Conservation (phyloP, 2,329 filamentous ascomycete genomes). For the Xylaria multiplex region DNA sequence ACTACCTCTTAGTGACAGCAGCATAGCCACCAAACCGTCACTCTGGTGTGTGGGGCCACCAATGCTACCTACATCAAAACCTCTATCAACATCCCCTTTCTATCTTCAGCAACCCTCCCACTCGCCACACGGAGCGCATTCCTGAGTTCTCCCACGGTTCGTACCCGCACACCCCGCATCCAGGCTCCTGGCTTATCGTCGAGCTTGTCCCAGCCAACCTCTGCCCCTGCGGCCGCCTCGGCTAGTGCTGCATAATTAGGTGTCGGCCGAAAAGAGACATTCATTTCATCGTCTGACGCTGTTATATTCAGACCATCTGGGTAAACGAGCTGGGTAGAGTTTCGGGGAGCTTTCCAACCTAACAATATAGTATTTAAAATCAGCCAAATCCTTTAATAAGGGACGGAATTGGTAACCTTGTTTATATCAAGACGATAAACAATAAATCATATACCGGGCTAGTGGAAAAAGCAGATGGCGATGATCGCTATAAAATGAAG, state of each 20-base stretch:
- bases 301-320: conserved; percentile 38
- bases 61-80: conserved; percentile 36
- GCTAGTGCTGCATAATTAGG: conserved; percentile 45
- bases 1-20: too few species aligned
- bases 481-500: background rate
- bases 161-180: conserved; percentile 40
- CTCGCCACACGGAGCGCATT: conserved; percentile 33
- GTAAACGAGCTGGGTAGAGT: conserved; percentile 44
- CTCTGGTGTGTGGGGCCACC: too few species aligned
- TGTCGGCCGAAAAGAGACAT: conserved; percentile 43
- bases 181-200: conserved; percentile 20
- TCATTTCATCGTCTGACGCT: conserved; percentile 43
- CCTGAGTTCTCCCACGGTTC: conserved; percentile 37
- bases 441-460: too few species aligned
- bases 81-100: conserved; percentile 43
- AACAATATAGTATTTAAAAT: too few species aligned
- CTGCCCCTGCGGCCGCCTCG: conserved; percentile 43
- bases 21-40: too few species aligned
- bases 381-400: too few species aligned
- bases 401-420: too few species aligned
- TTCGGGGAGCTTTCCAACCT: conserved; percentile 46
- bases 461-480: background rate
- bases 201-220: conserved; percentile 31
- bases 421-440: too few species aligned
- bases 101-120: conserved; percentile 31